Base-by-base conservation (phyloP, 2,329 filamentous ascomycete genomes). In the Trichoderma lentiforme region DNA sequence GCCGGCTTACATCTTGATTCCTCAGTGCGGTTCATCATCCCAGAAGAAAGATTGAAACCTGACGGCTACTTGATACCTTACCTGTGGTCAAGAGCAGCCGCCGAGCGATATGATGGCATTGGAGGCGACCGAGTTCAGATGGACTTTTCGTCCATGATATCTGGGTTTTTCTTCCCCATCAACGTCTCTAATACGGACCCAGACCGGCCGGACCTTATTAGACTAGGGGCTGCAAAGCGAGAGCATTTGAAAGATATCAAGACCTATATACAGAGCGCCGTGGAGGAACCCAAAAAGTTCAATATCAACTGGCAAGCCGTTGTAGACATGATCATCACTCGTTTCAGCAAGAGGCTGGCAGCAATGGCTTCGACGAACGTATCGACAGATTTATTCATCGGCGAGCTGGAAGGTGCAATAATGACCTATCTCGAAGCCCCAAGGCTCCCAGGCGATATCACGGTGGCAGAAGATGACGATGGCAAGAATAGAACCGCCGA, bases 301-400 rank as follows among this genome's bases (percentile, higher is more conserved):
- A 73, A 76, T 21, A 77, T 88, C 30, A 82, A 93, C 75, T 94
- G 92, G 92, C 92, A 94, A 77, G 77, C 74, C 3, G 82, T 92
- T 1, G 84, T 86, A 0, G 92, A 95, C 75, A 85, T 92, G 83
- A 82, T 94, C 4, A 83, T 93, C 4, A 78, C 83, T 5, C 86
- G 92, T 1, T 93, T 91, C 75, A 85, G 86, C 4, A 82, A 86
- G 36, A 83, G 89, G 28, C 80, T 94, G 32, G 74, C 75, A 3
- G 77, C 82, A 6, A 81, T 88, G 75, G 78, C 77, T 6, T 75
- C 75, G 2, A 62, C 74, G 3, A 75, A 77, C 2, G 73, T 78
- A 5, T 75, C 79, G 0, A 74, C 79, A 3, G 72, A 75, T 8
- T 24, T 76, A 1, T 80, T 86, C 30, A 74, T 79, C 18, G 73